Evolutionary conservation across 129 eudicot genomes (phyloP).

Genomic region (Helianthus tuberosus): DNA sequence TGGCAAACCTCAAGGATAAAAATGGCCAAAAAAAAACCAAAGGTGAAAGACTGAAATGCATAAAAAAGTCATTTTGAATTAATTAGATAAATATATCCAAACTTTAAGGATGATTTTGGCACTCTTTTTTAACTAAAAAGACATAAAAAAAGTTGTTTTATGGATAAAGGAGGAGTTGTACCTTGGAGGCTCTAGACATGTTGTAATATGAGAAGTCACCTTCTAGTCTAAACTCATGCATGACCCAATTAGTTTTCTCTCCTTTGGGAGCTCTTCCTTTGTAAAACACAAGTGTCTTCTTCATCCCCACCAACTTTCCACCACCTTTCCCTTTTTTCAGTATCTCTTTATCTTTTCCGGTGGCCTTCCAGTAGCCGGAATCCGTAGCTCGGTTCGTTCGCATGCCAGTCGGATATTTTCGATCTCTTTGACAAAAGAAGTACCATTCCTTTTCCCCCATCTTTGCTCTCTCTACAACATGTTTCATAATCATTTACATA

Average conservation of each 20-base stretch:
- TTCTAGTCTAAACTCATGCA: slow-evolving; percentile 84
- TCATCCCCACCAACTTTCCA: slow-evolving; percentile 66
- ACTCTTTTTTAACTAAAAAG: no score
- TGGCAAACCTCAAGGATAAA: no score
- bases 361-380: slow-evolving; percentile 88
- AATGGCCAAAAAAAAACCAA: no score
- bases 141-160: slow-evolving; percentile 11
- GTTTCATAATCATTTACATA: not conserved
- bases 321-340: slow-evolving; percentile 39
- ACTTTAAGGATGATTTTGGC: no score
- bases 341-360: slow-evolving; percentile 87
- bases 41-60: no score
- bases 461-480: slow-evolving; percentile 69
- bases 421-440: slow-evolving; percentile 72
- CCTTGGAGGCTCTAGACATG: slow-evolving; percentile 71
- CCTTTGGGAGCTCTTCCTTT: slow-evolving; percentile 91
- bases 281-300: slow-evolving; percentile 85
- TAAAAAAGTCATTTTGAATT: no score
- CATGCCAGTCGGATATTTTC: slow-evolving; percentile 90
- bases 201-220: slow-evolving; percentile 71
- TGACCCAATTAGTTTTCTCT: slow-evolving; percentile 83
- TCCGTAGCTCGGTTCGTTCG: slow-evolving; percentile 83
- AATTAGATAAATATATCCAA: no score
- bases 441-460: slow-evolving; percentile 83
- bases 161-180: slow-evolving; percentile 4